Evolutionary conservation across 768 basidiomycete genomes (phyloP), one percentile per base, ranked within the genome.

Genomic region (Tricholoma sp.): DNA sequence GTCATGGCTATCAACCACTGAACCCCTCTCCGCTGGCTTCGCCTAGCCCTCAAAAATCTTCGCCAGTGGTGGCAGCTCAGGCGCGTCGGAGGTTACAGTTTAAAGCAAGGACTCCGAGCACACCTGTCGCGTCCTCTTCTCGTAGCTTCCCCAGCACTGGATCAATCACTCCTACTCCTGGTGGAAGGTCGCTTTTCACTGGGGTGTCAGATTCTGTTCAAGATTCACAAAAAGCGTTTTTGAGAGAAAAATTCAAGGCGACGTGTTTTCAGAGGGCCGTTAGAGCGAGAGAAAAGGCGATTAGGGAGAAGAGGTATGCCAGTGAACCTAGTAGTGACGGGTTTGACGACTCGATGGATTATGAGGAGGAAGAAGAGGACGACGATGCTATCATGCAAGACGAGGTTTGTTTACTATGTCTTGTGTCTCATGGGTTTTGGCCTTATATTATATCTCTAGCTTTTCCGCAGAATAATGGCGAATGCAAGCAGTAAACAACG

Each of bases 401-500:
- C 56, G 85, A 87, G 74, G 86, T 81, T 31, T 54, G 74, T 28
- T 17, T 33, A 36, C 34, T 45, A 33, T 57, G 29, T 49, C 49
- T 29, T 11, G 37, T 56, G 47, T 32, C 45, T 18, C 20, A 15
- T 49, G 12, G 51, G 18, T n/a, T 56, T 3, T 53, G 49, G 18
- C 60, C 50, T 31, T 55, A 24, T 28, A 45, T 42, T 39, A 57
- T 11, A n/a, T 32, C 9, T 53, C 1, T 56, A 90, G 88, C 74
- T 90, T 15, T 89, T 87, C 63, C 74, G 78, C 39, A 78, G 88
- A 50, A 85, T 90, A 29, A 74, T 90, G 68, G 72, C 75, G 6
- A 82, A 80, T 63, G 70, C 80, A 11, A 76, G 74, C 32, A 72
- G 76, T 10, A 83, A 78, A 61, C 66, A 71, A 15, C 72, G 66